Evolutionary conservation across 139 green algal species (phyloP).

Genomic region (Chlamydomonas incerta): DNA sequence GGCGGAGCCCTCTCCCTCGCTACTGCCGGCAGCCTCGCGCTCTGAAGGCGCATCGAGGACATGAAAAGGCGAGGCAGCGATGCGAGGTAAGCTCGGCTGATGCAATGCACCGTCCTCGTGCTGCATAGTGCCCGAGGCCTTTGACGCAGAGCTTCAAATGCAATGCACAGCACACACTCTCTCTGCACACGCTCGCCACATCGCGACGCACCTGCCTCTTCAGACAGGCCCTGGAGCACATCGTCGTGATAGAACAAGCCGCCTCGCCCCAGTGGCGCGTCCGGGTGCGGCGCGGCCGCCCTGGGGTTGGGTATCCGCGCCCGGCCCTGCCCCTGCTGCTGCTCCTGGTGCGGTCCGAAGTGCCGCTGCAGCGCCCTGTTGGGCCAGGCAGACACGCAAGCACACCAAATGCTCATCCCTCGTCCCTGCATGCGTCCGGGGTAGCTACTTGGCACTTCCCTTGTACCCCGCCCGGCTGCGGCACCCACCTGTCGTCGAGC

Average conservation of each 20-base stretch:
- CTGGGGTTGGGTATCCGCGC: not conserved
- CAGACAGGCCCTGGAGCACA: not conserved
- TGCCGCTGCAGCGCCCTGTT: conserved; percentile 6
- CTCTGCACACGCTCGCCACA: not conserved
- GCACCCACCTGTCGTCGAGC: not conserved
- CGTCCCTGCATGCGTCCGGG: too few species aligned
- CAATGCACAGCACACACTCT: too few species aligned
- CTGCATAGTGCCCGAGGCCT: too few species aligned
- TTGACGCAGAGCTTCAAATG: too few species aligned
- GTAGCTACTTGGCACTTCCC: too few species aligned
- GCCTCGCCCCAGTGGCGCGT: not conserved
- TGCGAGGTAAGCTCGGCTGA: too few species aligned
- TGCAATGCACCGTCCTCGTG: too few species aligned
- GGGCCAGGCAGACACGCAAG: not conserved
- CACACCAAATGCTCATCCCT: not conserved
- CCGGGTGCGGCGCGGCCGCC: not conserved
- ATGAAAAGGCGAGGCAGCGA: too few species aligned
- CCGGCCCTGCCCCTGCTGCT: not conserved
- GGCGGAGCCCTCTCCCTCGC: not conserved
- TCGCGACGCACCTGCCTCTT: too few species aligned
- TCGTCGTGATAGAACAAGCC: conserved; percentile 10
- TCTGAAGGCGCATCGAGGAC: not conserved
- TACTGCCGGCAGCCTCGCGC: not conserved
- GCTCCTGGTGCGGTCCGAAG: not conserved
- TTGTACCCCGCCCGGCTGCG: not conserved